Evolutionary conservation across 768 basidiomycete genomes (phyloP).

Genomic region (Stropharia rugosoannulata): DNA sequence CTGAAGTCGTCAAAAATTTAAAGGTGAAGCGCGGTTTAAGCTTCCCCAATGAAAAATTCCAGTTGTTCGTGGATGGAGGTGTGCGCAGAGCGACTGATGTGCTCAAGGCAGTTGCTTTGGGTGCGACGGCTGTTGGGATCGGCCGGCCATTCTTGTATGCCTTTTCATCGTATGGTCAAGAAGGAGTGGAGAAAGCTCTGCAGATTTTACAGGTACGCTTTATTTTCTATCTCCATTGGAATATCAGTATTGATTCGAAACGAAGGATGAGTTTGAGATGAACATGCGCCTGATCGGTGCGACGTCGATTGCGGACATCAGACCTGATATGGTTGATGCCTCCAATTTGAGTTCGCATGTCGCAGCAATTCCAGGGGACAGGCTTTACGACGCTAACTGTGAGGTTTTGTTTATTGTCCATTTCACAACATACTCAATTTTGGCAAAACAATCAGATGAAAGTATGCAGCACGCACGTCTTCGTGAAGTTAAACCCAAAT

Average conservation of each 20-base stretch:
- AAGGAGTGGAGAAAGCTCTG: slow-evolving; percentile 82
- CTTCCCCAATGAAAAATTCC: slow-evolving; percentile 80
- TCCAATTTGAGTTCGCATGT: slow-evolving; percentile 65
- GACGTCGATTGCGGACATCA: slow-evolving; percentile 72
- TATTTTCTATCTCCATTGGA: background rate
- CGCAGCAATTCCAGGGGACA: slow-evolving; percentile 67
- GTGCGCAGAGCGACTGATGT: slow-evolving; percentile 85
- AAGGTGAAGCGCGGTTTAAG: slow-evolving; percentile 61
- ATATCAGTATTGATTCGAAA: slow-evolving; percentile 24
- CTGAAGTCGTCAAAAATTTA: slow-evolving; percentile 77
- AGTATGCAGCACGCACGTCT: slow-evolving; percentile 33
- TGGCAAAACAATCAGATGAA: slow-evolving; percentile 25
- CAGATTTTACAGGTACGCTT: slow-evolving; percentile 70
- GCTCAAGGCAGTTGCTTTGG: slow-evolving; percentile 76
- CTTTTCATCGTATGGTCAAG: slow-evolving; percentile 84
- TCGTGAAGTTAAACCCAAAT: slow-evolving; percentile 25
- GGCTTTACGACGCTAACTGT: slow-evolving; percentile 84
- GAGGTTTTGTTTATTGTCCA: slow-evolving; percentile 41
- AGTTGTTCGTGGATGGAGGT: slow-evolving; percentile 93
- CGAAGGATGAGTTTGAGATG: slow-evolving; percentile 98
- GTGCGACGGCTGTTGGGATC: slow-evolving; percentile 68
- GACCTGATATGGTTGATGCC: slow-evolving; percentile 89
- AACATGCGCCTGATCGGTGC: slow-evolving; percentile 91
- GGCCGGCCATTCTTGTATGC: slow-evolving; percentile 89
- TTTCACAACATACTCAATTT: background rate